Conservation (phyloP, 495 filamentous ascomycete genomes). For the Podospora sp. region DNA sequence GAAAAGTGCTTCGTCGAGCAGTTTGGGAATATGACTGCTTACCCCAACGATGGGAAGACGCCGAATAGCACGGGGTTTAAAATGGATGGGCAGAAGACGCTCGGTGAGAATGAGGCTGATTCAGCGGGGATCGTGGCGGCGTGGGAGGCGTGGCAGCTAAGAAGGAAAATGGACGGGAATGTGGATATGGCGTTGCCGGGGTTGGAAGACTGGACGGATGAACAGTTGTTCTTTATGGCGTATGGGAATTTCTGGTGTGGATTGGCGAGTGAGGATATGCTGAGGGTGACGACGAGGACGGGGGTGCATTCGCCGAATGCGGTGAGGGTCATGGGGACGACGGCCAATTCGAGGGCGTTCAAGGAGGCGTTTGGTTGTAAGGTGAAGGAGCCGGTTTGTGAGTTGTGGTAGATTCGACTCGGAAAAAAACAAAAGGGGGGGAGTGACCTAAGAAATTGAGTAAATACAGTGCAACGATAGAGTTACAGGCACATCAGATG, state of each 20-base stretch:
- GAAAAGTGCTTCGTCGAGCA: constrained; percentile 71
- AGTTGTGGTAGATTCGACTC: not conserved
- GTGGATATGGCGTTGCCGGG: not conserved
- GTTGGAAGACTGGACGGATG: not conserved
- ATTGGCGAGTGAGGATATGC: not conserved
- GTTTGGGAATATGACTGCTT: constrained; percentile 59
- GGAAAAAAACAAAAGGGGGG: no score
- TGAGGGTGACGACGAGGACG: not conserved
- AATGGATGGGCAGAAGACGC: not conserved
- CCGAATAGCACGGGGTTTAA: not conserved
- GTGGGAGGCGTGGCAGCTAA: not conserved
- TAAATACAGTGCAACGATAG: no score
- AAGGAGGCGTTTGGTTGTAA: constrained; percentile 2
- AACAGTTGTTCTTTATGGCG: constrained; percentile 10
- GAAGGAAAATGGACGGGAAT: not conserved
- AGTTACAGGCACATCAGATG: no score
- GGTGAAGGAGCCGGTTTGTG: constrained; percentile 6
- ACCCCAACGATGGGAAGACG: not conserved
- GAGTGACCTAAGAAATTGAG: no score
- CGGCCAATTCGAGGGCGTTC: not conserved
- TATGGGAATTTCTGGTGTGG: constrained; percentile 4
- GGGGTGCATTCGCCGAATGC: not conserved
- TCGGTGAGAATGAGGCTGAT: constrained; percentile 3
- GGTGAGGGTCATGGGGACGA: not conserved
- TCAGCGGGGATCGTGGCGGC: not conserved